phyloP scores from a whole-genome alignment of 495 filamentous ascomycete species.

The Penicillium pulvis region DNA sequence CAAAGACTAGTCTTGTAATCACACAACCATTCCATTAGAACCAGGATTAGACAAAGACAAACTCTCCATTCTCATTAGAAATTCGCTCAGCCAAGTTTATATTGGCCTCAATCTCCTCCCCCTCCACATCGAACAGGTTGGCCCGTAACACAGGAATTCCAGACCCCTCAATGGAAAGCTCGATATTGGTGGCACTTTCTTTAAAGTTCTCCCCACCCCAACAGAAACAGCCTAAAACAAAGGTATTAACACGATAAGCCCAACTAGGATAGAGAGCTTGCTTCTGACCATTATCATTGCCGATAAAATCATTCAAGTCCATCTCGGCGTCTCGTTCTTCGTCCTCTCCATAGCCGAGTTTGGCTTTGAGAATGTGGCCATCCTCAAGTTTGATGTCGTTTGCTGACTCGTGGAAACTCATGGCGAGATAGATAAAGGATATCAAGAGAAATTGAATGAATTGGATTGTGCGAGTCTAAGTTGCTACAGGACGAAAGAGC shows the following conservation, averaged over 20 bases:
- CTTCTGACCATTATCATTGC: slow-evolving; percentile 47
- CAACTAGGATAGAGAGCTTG: not conserved
- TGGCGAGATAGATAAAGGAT: slow-evolving; percentile 16
- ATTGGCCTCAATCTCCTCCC: slow-evolving; percentile 28
- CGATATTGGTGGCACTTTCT: slow-evolving; percentile 38
- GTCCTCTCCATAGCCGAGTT: slow-evolving; percentile 29
- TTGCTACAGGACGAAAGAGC: not conserved
- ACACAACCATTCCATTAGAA: too few relatives aligned
- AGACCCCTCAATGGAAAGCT: slow-evolving; percentile 43
- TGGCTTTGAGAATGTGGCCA: slow-evolving; percentile 42
- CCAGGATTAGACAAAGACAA: slow-evolving; percentile 22
- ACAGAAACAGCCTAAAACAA: slow-evolving; percentile 38
- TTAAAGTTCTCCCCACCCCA: slow-evolving; percentile 49
- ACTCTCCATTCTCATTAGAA: slow-evolving; percentile 38
- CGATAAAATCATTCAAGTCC: slow-evolving; percentile 44
- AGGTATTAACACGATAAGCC: not conserved
- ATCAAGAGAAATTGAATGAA: not conserved
- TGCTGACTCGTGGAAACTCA: slow-evolving; percentile 50
- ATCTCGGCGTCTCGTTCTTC: slow-evolving; percentile 35
- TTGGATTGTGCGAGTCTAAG: not conserved
- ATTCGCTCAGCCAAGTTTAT: slow-evolving; percentile 49
- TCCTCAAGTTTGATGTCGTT: slow-evolving; percentile 41
- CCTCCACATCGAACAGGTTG: slow-evolving; percentile 23
- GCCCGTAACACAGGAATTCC: slow-evolving; percentile 45
- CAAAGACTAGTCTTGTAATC: too few relatives aligned